Conservation (phyloP, 2,329 filamentous ascomycete species). For the Ascochyta viciae-villosae region DNA sequence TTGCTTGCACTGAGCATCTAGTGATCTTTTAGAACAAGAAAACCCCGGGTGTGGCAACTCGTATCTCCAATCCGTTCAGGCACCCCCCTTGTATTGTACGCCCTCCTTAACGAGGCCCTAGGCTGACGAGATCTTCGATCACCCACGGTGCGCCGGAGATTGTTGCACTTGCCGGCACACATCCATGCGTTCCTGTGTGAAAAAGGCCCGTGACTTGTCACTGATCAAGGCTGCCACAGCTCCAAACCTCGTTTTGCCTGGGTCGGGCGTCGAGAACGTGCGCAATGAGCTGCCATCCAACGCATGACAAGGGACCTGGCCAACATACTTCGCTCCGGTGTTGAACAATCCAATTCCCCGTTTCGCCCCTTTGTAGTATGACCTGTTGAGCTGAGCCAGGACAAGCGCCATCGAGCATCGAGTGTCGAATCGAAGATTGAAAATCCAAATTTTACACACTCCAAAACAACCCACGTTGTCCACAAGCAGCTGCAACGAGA, state of each 20-base stretch:
- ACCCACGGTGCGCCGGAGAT: background rate
- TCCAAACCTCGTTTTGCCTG: background rate
- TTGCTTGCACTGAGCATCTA: no score
- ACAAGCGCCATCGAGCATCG: constrained; percentile 4
- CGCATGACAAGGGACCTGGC: constrained; percentile 15
- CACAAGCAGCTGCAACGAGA: background rate
- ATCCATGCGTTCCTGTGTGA: background rate
- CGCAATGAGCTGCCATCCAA: background rate
- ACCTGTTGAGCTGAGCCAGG: background rate
- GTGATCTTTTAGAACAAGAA: no score
- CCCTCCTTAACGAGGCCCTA: constrained; percentile 6
- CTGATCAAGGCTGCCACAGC: background rate
- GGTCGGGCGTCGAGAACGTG: background rate
- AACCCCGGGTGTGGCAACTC: no score
- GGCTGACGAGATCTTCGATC: constrained; percentile 10
- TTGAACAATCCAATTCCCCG: background rate
- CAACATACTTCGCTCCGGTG: constrained; percentile 10
- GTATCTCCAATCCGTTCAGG: no score
- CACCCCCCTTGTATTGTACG: no score
- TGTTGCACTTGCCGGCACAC: background rate
- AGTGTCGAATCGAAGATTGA: background rate
- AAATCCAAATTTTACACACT: background rate
- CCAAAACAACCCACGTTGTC: background rate
- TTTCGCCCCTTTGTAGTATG: background rate
- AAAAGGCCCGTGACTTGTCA: background rate